Conservation (phyloP, 495 filamentous ascomycete genomes). For the Trypethelium eluteriae region DNA sequence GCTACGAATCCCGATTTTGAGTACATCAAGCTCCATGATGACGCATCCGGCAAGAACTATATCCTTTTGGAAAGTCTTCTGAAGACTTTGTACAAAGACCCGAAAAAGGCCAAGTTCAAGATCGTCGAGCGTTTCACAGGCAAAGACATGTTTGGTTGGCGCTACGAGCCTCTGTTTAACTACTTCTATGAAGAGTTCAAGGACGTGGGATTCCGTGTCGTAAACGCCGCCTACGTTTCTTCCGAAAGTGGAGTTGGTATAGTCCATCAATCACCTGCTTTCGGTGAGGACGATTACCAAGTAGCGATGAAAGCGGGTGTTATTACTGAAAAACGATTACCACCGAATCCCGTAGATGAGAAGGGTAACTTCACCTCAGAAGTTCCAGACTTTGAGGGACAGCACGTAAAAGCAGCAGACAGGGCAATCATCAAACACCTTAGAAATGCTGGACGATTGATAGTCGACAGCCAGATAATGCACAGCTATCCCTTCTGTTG, state of each 20-base stretch:
- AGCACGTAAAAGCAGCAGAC: constrained; percentile 91
- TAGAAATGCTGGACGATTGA: constrained; percentile 67
- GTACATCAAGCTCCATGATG: constrained; percentile 86
- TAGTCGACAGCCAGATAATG: constrained; percentile 83
- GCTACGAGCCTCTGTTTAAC: constrained; percentile 82
- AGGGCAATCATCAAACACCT: constrained; percentile 90
- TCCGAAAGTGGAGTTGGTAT: constrained; percentile 90
- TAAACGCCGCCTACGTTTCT: constrained; percentile 85
- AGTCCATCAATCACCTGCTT: constrained; percentile 91
- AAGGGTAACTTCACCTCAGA: constrained; percentile 71
- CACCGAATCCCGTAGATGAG: constrained; percentile 86
- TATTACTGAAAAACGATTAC: constrained; percentile 64
- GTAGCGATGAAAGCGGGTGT: constrained; percentile 71
- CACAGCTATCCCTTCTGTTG: constrained; percentile 96
- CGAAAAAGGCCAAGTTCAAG: constrained; percentile 95
- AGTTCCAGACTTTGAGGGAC: constrained; percentile 76
- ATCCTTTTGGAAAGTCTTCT: constrained; percentile 82
- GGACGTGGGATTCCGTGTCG: constrained; percentile 72
- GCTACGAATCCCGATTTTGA: constrained; percentile 85
- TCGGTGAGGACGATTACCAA: constrained; percentile 95
- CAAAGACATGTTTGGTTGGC: constrained; percentile 83
- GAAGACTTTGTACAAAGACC: constrained; percentile 84
- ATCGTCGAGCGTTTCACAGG: constrained; percentile 75
- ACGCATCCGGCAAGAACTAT: constrained; percentile 72
- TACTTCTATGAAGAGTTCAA: constrained; percentile 95